Evolutionary conservation across 495 filamentous ascomycete genomes (phyloP).

Genomic region (Thermochaetoides thermophila): DNA sequence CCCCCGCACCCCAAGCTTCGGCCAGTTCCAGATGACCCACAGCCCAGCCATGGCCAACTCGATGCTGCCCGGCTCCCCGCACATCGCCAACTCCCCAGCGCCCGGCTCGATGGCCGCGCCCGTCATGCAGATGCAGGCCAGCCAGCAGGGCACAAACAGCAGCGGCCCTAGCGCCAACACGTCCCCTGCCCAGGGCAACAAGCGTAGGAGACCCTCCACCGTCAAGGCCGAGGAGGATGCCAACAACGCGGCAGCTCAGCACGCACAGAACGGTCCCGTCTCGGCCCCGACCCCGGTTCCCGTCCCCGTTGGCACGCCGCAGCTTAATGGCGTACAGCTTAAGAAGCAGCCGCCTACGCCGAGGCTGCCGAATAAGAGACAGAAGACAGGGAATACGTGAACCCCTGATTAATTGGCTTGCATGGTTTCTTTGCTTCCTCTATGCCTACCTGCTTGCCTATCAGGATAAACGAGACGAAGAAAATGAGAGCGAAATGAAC

Average conservation of each 20-base stretch:
- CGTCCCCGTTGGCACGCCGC: slow-evolving; percentile 22
- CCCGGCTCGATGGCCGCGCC: slow-evolving; percentile 45
- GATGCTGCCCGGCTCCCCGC: slow-evolving; percentile 45
- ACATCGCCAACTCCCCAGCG: slow-evolving; percentile 39
- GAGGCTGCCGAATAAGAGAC: slow-evolving; percentile 30
- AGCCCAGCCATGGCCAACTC: slow-evolving; percentile 41
- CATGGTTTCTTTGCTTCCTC: too few species aligned
- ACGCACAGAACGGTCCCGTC: too few species aligned
- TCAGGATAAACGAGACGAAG: too few species aligned
- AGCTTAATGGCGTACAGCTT: slow-evolving; percentile 28
- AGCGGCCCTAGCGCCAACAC: slow-evolving; percentile 69
- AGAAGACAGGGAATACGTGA: slow-evolving; percentile 19
- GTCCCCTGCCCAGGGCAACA: slow-evolving; percentile 65
- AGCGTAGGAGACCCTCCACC: slow-evolving; percentile 59
- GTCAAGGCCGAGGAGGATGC: slow-evolving; percentile 61
- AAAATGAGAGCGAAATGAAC: too few species aligned
- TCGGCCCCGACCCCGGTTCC: slow-evolving; percentile 32
- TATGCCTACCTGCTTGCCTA: too few species aligned
- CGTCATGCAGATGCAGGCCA: slow-evolving; percentile 57
- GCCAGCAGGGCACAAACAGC: slow-evolving; percentile 55
- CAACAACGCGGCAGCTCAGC: too few species aligned
- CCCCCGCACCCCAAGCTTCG: slow-evolving; percentile 33
- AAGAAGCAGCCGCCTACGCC: slow-evolving; percentile 33
- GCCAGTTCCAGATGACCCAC: slow-evolving; percentile 36
- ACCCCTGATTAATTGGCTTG: too few species aligned